phyloP scores from a whole-genome alignment of 2,329 filamentous ascomycete genomes.

The Neopestalotiopsis sp. region DNA sequence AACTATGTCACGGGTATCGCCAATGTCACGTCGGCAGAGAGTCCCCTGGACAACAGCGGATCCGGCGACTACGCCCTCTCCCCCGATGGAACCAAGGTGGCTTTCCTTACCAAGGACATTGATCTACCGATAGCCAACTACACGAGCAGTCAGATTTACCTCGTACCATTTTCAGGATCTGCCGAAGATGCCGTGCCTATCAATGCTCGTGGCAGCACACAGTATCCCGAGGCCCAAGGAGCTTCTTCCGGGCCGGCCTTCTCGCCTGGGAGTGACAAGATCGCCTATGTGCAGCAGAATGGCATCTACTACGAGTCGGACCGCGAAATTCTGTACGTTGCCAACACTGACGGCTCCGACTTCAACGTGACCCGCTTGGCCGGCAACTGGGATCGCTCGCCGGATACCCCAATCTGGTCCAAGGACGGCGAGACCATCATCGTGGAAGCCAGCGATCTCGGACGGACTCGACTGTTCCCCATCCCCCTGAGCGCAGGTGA shows the following conservation, averaged over 20 bases:
- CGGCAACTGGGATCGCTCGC: slow-evolving; percentile 36
- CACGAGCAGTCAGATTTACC: slow-evolving; percentile 40
- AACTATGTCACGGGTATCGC: slow-evolving; percentile 41
- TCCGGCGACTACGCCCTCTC: slow-evolving; percentile 65
- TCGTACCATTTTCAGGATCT: slow-evolving; percentile 37
- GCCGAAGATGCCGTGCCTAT: slow-evolving; percentile 36
- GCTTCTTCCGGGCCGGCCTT: slow-evolving; percentile 48
- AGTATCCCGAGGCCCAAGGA: slow-evolving; percentile 38
- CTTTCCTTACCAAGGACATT: slow-evolving; percentile 62
- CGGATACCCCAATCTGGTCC: slow-evolving; percentile 32
- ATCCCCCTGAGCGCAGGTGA: slow-evolving; percentile 34
- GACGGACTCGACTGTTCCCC: slow-evolving; percentile 36
- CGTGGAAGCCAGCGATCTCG: slow-evolving; percentile 35
- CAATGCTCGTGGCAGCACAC: slow-evolving; percentile 36
- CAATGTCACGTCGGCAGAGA: slow-evolving; percentile 41
- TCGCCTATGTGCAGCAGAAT: slow-evolving; percentile 67
- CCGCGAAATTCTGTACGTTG: slow-evolving; percentile 39
- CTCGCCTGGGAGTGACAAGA: slow-evolving; percentile 59
- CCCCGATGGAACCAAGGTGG: slow-evolving; percentile 47
- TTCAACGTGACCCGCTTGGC: slow-evolving; percentile 42
- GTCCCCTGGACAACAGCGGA: slow-evolving; percentile 57
- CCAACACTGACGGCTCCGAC: slow-evolving; percentile 52
- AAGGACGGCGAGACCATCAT: slow-evolving; percentile 34
- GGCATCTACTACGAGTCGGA: slow-evolving; percentile 61
- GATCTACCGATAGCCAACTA: slow-evolving; percentile 61